phyloP scores from a whole-genome alignment of 192 early-diverging fungal species.

The Pilobolus umbonatus region DNA sequence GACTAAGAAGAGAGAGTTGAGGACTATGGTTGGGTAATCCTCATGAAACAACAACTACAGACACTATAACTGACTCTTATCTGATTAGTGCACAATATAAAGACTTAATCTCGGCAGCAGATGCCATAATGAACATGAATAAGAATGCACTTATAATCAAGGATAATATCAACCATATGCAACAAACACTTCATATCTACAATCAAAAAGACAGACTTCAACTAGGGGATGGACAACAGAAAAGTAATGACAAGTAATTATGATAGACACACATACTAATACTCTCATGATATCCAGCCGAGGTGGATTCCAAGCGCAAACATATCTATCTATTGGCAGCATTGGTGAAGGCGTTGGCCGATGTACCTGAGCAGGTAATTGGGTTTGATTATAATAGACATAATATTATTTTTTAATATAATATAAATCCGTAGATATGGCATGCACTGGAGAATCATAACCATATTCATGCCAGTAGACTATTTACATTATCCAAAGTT shows the following conservation, averaged over 20 bases:
- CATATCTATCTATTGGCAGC: conserved; percentile 69
- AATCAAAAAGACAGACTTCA: conserved; percentile 39
- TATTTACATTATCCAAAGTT: conserved; percentile 64
- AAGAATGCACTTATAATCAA: conserved; percentile 48
- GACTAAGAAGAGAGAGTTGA: conserved; percentile 73
- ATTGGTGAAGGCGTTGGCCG: conserved; percentile 77
- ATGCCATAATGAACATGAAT: conserved; percentile 72
- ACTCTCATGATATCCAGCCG: neutral
- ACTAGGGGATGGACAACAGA: neutral
- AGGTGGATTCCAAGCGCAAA: conserved; percentile 35
- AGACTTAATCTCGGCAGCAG: conserved; percentile 82
- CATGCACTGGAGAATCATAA: conserved; percentile 63
- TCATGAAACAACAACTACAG: neutral
- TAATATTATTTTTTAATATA: neutral
- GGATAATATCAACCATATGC: conserved; percentile 52
- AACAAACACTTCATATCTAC: conserved; percentile 52
- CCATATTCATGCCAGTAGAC: conserved; percentile 65
- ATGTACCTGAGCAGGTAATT: conserved; percentile 81
- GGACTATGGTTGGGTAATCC: conserved; percentile 81
- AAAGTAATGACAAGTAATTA: conserved; percentile 4
- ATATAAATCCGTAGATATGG: conserved; percentile 85
- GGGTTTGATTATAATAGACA: neutral
- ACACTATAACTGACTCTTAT: neutral
- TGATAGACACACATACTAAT: neutral
- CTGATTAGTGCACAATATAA: conserved; percentile 71